Evolutionary conservation across 2,329 filamentous ascomycete species (phyloP).

Genomic region (Neofusicoccum laricinum): DNA sequence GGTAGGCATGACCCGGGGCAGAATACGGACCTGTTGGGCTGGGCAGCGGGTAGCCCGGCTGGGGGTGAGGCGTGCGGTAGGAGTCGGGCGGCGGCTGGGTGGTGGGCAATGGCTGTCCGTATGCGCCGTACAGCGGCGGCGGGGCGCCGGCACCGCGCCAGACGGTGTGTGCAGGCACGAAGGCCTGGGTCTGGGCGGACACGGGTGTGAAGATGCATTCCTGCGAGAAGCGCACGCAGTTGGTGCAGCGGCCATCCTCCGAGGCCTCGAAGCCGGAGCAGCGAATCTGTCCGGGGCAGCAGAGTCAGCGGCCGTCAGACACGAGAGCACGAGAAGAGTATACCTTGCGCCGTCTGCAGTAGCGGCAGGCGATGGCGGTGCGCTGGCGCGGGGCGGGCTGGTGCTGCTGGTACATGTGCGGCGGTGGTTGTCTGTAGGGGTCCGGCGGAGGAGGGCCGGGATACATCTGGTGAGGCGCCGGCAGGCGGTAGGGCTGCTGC

Average conservation of each 20-base stretch:
- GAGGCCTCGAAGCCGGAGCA: slow-evolving; percentile 73
- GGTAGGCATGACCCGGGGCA: slow-evolving; percentile 29
- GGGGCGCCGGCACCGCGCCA: slow-evolving; percentile 46
- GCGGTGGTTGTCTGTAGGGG: slow-evolving; percentile 39
- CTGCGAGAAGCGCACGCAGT: slow-evolving; percentile 71
- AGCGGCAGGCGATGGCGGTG: slow-evolving; percentile 60
- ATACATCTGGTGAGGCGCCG: slow-evolving; percentile 47
- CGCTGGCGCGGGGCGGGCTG: slow-evolving; percentile 58
- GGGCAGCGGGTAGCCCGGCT: slow-evolving; percentile 44
- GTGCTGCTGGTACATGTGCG: slow-evolving; percentile 38
- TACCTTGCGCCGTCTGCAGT: slow-evolving; percentile 60
- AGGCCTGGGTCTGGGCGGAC: slow-evolving; percentile 70
- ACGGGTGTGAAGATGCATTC: slow-evolving; percentile 76
- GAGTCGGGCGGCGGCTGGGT: slow-evolving; percentile 8
- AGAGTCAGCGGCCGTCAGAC: background rate
- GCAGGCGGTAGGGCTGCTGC: slow-evolving; percentile 40
- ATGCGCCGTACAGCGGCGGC: slow-evolving; percentile 52
- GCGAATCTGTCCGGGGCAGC: slow-evolving; percentile 56
- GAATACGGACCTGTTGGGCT: slow-evolving; percentile 44
- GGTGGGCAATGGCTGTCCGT: slow-evolving; percentile 47
- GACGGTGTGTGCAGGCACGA: slow-evolving; percentile 69
- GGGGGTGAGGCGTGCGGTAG: slow-evolving; percentile 34
- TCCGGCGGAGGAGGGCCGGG: slow-evolving; percentile 39
- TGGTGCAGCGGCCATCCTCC: slow-evolving; percentile 68
- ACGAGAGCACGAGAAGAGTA: background rate